Percentiles rank a stretch among this genome's conserved stretches.
Conservation (phyloP, 306 rosid species). For the Malus domestica region DNA sequence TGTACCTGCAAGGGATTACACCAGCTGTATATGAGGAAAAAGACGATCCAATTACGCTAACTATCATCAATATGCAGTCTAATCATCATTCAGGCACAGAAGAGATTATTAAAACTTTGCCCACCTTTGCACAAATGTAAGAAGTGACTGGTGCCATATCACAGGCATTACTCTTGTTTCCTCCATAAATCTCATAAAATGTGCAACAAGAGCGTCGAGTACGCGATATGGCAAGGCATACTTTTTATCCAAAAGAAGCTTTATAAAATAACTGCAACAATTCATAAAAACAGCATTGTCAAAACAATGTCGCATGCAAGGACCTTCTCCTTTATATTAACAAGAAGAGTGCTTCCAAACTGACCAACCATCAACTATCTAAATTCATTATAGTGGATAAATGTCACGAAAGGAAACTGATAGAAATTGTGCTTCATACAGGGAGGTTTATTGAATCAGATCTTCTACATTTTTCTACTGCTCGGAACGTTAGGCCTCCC, state of each 20-base stretch:
- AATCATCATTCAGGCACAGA: neutral
- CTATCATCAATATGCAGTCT: neutral
- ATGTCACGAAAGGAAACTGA: neutral
- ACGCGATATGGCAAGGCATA: constrained; percentile 86
- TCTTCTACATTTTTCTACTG: neutral
- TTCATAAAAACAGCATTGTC: constrained; percentile 10
- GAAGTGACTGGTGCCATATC: constrained; percentile 96
- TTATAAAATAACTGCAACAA: constrained; percentile 78
- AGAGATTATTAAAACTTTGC: constrained; percentile 9
- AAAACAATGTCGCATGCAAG: neutral
- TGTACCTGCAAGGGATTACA: constrained; percentile 58
- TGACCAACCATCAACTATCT: neutral
- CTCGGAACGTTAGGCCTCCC: neutral
- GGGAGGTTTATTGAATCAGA: neutral
- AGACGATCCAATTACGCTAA: no score
- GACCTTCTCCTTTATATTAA: neutral
- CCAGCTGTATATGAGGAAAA: constrained; percentile 3
- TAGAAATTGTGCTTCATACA: neutral
- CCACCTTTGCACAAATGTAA: constrained; percentile 86
- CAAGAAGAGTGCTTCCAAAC: neutral
- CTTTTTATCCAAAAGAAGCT: constrained; percentile 89
- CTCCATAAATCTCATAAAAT: constrained; percentile 68
- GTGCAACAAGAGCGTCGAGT: constrained; percentile 69
- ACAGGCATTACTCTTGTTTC: constrained; percentile 82
- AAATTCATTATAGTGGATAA: neutral